Conservation (phyloP, 306 rosid species). For the Trichosanthes cucumerina region DNA sequence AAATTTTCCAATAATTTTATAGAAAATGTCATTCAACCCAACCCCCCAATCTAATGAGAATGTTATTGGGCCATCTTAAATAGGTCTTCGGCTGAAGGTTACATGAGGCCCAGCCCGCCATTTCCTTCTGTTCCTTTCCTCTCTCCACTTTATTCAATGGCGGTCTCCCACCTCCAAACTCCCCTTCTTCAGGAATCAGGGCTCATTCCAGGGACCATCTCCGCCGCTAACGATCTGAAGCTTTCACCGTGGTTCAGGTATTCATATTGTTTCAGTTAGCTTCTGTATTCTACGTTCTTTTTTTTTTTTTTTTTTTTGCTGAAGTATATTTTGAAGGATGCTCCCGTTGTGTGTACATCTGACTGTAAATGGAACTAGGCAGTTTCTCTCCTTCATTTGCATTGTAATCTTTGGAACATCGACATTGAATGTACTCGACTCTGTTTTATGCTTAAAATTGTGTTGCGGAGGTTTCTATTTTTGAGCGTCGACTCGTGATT, state of each 20-base stretch:
- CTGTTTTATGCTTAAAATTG: neutral
- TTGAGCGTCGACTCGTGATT: neutral
- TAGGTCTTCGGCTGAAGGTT: neutral
- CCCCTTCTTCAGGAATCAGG: neutral
- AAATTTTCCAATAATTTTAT: no score
- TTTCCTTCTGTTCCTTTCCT: neutral
- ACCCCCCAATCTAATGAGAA: neutral
- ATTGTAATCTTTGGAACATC: neutral
- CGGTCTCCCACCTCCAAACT: neutral
- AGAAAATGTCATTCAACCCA: neutral
- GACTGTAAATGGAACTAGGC: neutral
- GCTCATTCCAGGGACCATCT: neutral
- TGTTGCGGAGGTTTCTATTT: neutral
- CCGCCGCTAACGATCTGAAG: neutral
- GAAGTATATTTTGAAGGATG: neutral
- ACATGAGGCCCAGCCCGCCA: neutral
- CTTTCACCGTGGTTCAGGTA: neutral
- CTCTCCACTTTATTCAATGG: neutral
- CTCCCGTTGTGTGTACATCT: neutral
- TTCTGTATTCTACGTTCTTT: neutral
- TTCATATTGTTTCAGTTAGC: neutral
- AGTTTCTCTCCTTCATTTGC: neutral
- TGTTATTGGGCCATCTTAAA: neutral
- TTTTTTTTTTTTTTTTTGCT: neutral
- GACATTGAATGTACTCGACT: neutral